A percentile compares a stretch with the other conserved stretches of the same genome.
Evolutionary conservation across 2,329 filamentous ascomycete genomes (phyloP).

Genomic region (Exserohilum rostratum): DNA sequence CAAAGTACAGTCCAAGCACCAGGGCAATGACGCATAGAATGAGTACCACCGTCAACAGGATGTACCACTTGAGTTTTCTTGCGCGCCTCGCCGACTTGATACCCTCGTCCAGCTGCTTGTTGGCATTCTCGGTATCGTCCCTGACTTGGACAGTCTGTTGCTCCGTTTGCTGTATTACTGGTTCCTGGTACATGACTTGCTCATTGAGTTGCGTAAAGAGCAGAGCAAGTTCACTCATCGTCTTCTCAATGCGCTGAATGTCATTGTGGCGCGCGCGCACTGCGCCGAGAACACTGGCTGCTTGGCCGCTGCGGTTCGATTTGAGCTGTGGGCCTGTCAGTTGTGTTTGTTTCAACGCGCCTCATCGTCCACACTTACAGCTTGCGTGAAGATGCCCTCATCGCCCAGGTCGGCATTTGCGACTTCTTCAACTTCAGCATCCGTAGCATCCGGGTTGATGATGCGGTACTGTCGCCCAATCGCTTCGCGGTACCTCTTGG

Average conservation of each 20-base stretch:
- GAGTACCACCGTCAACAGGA: constrained; percentile 62
- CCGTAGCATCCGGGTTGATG: constrained; percentile 79
- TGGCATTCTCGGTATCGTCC: constrained; percentile 71
- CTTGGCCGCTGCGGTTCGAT: constrained; percentile 75
- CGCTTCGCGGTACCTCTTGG: constrained; percentile 74
- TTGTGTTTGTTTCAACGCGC: not conserved
- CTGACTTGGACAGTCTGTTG: constrained; percentile 69
- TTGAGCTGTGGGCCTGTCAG: constrained; percentile 62
- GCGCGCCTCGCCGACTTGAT: constrained; percentile 69
- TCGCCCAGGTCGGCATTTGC: constrained; percentile 74
- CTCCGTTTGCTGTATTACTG: constrained; percentile 66
- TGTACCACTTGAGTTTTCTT: constrained; percentile 84
- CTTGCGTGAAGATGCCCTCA: constrained; percentile 81
- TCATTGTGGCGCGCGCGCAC: constrained; percentile 84
- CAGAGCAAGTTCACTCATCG: constrained; percentile 70
- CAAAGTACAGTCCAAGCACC: constrained; percentile 57
- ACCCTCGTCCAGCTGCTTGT: constrained; percentile 71
- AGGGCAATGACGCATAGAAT: constrained; percentile 59
- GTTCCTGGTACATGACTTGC: constrained; percentile 74
- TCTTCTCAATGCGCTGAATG: constrained; percentile 79
- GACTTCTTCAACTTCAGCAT: constrained; percentile 72
- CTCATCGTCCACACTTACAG: constrained; percentile 61
- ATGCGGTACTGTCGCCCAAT: constrained; percentile 82
- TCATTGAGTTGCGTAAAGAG: constrained; percentile 79
- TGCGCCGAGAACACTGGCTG: constrained; percentile 74